Evolutionary conservation across 1,139 yeast species (phyloP), one percentile per base, ranked within the genome.

Genomic region (Waltiozyma sp.): DNA sequence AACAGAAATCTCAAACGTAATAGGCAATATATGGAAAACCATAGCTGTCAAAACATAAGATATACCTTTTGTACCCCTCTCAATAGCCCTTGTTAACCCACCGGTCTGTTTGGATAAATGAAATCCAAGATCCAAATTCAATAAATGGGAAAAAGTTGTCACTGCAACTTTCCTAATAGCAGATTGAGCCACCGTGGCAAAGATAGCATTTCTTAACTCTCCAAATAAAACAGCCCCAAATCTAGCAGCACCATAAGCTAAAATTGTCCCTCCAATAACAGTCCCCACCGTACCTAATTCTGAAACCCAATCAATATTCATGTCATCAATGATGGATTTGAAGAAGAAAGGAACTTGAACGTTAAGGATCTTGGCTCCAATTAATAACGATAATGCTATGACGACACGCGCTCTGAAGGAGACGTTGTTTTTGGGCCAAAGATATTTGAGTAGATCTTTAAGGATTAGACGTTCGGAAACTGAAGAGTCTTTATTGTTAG

Each of bases 61-160:
- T 43, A 91, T 91, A 64, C 99, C 98, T 55, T 91, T 91, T 1
- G 97, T 91, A 60, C 99, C 99, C 53, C 98, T 71, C 58, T 91
- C 99, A 55, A 91, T 91, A 1, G 98, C 97, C 48, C 98, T 70
- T 0, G 96, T 91, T 39, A 91, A 65, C 0, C 96, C 97, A 52
- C 99, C 99, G 0, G 98, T 93, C 60, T 93, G 97, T 53, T 89
- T 72, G 9, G 93, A 73, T 42, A 91, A 65, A 62, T 91, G 98
- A 72, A 91, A 91, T 18, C 88, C 86, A 42, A 89, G 67, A 63
- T 91, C 99, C 64, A 91, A 72, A 53, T 78, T 79, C 59, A 91
- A 70, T 45, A 91, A 67, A 61, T 89, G 97, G 40, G 69, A 71
- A 61, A 91, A 91, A 0, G 96, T 89, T 57, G 84, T 86, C 39